Evolutionary conservation across 805 yeast species (phyloP).

Genomic region (Nakazawaea populi): DNA sequence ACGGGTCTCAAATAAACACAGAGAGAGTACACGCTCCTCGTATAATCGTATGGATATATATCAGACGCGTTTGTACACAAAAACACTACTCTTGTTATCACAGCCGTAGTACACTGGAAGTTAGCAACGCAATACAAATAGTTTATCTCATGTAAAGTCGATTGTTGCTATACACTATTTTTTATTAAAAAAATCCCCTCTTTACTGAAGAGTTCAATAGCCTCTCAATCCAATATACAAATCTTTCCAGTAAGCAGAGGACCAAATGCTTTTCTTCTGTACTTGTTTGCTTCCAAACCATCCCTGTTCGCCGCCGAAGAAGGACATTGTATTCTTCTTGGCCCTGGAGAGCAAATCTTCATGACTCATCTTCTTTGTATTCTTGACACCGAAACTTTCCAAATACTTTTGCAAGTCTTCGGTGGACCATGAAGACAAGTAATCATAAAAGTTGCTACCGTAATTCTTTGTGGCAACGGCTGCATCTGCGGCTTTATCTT

Average conservation of each 20-base stretch:
- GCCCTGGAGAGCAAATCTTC: constrained; percentile 33
- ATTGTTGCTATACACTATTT: not conserved
- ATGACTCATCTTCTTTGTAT: constrained; percentile 20
- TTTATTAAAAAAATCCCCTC: too few relatives aligned
- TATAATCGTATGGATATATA: too few relatives aligned
- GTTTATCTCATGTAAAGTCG: too few relatives aligned
- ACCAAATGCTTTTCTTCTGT: not conserved
- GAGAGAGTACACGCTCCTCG: too few relatives aligned
- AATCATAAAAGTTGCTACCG: constrained; percentile 11
- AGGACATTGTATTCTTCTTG: constrained; percentile 28
- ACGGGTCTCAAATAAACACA: too few relatives aligned
- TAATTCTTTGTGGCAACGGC: constrained; percentile 12
- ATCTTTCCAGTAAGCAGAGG: constrained; percentile 3
- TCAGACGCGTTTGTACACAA: too few relatives aligned
- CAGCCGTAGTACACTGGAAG: too few relatives aligned
- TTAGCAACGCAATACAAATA: too few relatives aligned
- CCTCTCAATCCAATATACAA: not conserved
- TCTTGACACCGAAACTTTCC: constrained; percentile 33
- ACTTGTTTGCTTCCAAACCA: constrained; percentile 1
- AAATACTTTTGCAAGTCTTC: constrained; percentile 37
- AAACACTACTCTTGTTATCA: too few relatives aligned
- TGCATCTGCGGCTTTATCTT: constrained; percentile 13
- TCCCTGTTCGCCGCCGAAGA: constrained; percentile 14
- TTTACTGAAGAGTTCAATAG: not conserved
- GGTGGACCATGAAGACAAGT: constrained; percentile 34